Evolutionary conservation across 2,329 filamentous ascomycete species (phyloP), one percentile per base, ranked within the genome.

Genomic region (Cercospora sp.): DNA sequence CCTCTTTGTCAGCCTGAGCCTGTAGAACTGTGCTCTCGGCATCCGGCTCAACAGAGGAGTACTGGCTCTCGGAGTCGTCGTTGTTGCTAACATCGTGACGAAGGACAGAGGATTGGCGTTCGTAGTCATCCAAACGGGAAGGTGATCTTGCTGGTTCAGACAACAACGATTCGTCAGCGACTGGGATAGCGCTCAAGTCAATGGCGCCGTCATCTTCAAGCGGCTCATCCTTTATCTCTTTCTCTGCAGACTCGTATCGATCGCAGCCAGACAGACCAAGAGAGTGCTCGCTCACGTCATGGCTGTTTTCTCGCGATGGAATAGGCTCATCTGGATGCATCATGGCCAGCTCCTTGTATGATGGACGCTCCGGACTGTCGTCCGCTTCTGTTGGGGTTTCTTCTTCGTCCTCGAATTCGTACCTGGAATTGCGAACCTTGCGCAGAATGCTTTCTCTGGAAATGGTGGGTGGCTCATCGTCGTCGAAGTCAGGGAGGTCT

Each of bases 391-490:
- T 72, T 66, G 48, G 90, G 88, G 73, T 86, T 86, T 71, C 70
- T 18, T 73, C 73, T n/a, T 74, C 75, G 30, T 82, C 79, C 8
- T 80, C 79, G 8, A 82, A 79, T 20, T 89, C 86, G 55, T 86
- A 83, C 59, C 82, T 83, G 69, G 79, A 82, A 78, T 79, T 92
- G 77, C 95, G 92, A 65, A 97, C 90, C 70, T 94, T 93, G 63
- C 92, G 90, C 74, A 98, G 84, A 73, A 98, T 98, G 0, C 94
- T 97, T 78, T 98, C 95, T 42, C 94, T 88, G 8, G 94, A 97
- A 76, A 98, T 97, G 64, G 90, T 90, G 10, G 91, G 92, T 13
- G 90, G 78, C 16, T 78, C 79, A 45, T 64, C 59, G 9, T 78
- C 76, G 5, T 79, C 77, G 23, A 77, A 76, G 45, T 77, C 76